phyloP scores from a whole-genome alignment of 225 moss, liverwort and hornwort species.

The Pseudoscleropodium purum region DNA sequence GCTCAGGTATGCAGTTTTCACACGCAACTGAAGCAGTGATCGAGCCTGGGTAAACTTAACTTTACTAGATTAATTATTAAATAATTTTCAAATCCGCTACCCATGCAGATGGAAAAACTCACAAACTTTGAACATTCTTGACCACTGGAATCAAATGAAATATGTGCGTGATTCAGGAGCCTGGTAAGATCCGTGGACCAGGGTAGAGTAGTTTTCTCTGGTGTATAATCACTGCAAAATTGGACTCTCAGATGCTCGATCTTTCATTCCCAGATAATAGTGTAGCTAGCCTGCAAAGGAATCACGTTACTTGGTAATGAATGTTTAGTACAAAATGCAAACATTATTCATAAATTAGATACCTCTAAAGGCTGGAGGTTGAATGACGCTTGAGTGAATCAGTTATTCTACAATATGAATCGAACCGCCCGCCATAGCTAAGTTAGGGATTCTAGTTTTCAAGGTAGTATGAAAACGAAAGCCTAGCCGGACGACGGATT shows the following conservation, averaged over 20 bases:
- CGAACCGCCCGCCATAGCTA: not conserved
- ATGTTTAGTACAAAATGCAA: not conserved
- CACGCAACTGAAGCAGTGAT: not conserved
- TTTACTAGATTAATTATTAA: not conserved
- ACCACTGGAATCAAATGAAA: no score
- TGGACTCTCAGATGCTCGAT: no score
- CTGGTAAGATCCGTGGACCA: not conserved
- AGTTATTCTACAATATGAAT: not conserved
- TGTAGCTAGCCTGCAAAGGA: not conserved
- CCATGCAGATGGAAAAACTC: not conserved
- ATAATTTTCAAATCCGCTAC: not conserved
- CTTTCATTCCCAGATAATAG: not conserved
- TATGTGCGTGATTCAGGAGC: not conserved
- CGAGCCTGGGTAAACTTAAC: not conserved
- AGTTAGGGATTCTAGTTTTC: not conserved
- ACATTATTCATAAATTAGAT: not conserved
- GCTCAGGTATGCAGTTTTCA: not conserved
- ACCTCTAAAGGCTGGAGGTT: not conserved
- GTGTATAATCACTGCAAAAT: not conserved
- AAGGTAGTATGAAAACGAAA: no score
- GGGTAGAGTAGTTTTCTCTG: not conserved
- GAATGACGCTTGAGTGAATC: not conserved
- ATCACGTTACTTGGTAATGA: not conserved
- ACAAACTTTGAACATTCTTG: not conserved
- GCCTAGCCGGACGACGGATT: not conserved